Evolutionary conservation across 768 basidiomycete species (phyloP).

Genomic region (Leccinum rimulosum): DNA sequence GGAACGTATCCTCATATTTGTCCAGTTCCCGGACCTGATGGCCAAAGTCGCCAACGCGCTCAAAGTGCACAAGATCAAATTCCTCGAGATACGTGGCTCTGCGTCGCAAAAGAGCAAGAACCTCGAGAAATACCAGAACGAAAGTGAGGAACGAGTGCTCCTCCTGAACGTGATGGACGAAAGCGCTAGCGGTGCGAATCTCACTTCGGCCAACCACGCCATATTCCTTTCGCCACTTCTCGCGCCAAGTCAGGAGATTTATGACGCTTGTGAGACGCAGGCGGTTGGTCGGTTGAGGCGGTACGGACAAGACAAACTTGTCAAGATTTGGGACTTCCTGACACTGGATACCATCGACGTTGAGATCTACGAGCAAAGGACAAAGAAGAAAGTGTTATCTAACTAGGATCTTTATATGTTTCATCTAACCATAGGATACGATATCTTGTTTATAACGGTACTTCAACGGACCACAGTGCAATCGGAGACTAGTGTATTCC

Average conservation of each 20-base stretch:
- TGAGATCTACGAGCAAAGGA: conserved; percentile 66
- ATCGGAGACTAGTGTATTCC: not conserved
- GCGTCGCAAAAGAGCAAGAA: conserved; percentile 77
- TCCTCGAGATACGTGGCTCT: conserved; percentile 78
- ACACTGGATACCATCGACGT: conserved; percentile 88
- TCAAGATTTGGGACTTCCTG: conserved; percentile 80
- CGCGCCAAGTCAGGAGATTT: conserved; percentile 76
- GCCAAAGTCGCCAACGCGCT: conserved; percentile 88
- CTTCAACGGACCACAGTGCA: not conserved
- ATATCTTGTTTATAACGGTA: conserved; percentile 5
- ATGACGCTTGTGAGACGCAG: conserved; percentile 80
- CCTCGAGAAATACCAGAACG: conserved; percentile 83
- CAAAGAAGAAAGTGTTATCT: conserved; percentile 22
- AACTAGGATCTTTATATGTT: conserved; percentile 19
- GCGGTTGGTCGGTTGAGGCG: conserved; percentile 81
- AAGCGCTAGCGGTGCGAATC: conserved; percentile 89
- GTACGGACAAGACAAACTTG: conserved; percentile 79
- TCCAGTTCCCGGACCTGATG: conserved; percentile 95
- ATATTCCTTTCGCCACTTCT: conserved; percentile 93
- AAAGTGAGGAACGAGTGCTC: conserved; percentile 73
- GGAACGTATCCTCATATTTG: conserved; percentile 87
- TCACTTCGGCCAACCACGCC: conserved; percentile 92
- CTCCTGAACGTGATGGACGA: conserved; percentile 93
- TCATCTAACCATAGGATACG: conserved; percentile 8
- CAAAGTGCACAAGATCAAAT: conserved; percentile 64